A percentile compares a stretch with the other conserved stretches of the same genome.
These are phyloP conservation scores for Solanum raphanifolium DNA, from an alignment of 257 asterid genomes.

Conservation along the genomic window DNA sequence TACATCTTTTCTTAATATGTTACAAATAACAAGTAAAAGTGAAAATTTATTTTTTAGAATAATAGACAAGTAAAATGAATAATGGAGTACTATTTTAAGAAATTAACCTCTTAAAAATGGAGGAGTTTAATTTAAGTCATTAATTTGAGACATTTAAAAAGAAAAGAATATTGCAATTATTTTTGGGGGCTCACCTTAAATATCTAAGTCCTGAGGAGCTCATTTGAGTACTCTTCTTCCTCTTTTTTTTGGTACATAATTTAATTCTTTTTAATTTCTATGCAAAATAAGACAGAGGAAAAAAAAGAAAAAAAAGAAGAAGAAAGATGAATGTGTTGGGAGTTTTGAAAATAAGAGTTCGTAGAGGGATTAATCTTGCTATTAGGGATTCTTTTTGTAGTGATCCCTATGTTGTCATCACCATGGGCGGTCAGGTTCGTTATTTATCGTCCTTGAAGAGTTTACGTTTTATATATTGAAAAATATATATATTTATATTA, in stretches of 20 bases:
- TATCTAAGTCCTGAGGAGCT: neutral
- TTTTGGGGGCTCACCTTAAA: neutral
- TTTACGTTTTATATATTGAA: neutral
- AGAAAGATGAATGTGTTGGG: conserved; percentile 42
- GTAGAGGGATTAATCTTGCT: conserved; percentile 69
- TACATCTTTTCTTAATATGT: neutral
- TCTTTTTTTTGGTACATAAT: neutral
- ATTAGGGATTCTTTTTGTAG: conserved; percentile 65
- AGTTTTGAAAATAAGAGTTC: conserved; percentile 48
- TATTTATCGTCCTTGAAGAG: neutral
- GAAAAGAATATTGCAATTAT: neutral
- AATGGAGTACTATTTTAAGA: neutral
- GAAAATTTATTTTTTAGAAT: rapidly evolving
- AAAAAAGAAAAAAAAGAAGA: neutral
- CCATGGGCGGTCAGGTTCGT: conserved; percentile 51
- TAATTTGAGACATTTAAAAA: neutral
- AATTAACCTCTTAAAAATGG: neutral
- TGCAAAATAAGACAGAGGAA: neutral
- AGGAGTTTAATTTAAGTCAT: neutral
- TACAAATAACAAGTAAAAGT: neutral
- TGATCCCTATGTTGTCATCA: conserved; percentile 68
- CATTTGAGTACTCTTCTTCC: neutral
- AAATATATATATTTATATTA: neutral
- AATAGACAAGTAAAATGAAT: neutral
- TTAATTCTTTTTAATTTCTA: neutral